Base-by-base conservation (phyloP, 176 grass and related monocot genomes). In the Tuctoria greenei region DNA sequence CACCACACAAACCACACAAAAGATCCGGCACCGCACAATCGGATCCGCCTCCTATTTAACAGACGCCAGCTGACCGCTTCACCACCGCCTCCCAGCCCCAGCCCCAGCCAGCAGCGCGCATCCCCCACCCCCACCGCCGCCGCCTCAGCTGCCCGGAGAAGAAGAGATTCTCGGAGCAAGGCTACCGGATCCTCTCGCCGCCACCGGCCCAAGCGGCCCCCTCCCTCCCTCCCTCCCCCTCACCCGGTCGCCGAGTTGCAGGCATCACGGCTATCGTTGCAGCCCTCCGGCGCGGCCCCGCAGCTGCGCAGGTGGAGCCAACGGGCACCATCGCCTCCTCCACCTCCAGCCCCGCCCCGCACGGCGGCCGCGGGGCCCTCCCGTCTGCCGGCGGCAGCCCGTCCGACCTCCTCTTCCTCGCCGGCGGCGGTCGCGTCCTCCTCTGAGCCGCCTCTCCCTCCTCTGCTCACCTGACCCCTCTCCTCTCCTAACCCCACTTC, bases 381-480 rank as follows among this genome's bases (percentile, higher is more conserved):
- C 96, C 96, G 6, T 92, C 89, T 4, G 96, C 91, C 25, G 96
- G 96, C 28, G 96, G 96, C 5, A 95, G 89, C 74, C 96, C 96
- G 17, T 99, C 96, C 0, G 96, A 99, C 80, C 96, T 99, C 47
- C 96, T 99, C 77, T 99, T 99, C 81, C 92, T 99, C 64, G 96
- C 96, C 71, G 96, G 96, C 64, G 96, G 96, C 35, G 96, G 96
- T 59, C 45, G 70, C 45, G 49, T 57, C 61, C 14, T 67, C 55
- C 21, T 83, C 68, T 88, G 62, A 83, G 25, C 2, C 27, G 16
- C 52, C 16, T 31, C 18, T 14, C 9, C 6, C 1, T 2, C 79
- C 41, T 26, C 54, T 57, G 54, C 54, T 57, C 9, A 58, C 61
- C 55, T 15, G 6, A 14, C 7, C 31, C 0, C n/a, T 2, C 38